A percentile compares a stretch with the other conserved stretches of the same genome.
Evolutionary conservation across 495 filamentous ascomycete genomes (phyloP).

Genomic region (Penicillium arizonense): DNA sequence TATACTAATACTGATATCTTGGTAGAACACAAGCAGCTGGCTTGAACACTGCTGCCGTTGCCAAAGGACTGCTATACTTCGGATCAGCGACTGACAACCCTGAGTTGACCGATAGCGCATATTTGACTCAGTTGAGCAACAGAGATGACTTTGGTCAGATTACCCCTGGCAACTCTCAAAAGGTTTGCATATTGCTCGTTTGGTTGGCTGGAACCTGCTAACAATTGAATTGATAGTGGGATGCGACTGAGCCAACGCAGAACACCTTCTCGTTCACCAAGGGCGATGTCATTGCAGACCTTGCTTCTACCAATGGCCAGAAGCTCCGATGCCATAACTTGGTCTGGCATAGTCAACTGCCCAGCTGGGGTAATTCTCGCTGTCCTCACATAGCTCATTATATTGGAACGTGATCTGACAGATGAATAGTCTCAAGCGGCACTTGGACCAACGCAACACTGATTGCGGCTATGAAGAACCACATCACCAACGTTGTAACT

Average conservation of each 20-base stretch:
- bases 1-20: background rate
- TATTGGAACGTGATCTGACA: slow-evolving; percentile 3
- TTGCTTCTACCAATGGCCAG: slow-evolving; percentile 54
- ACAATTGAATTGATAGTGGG: slow-evolving; percentile 35
- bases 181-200: slow-evolving; percentile 21
- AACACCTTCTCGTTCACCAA: slow-evolving; percentile 48
- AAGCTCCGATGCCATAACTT: slow-evolving; percentile 57
- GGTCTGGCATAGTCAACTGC: slow-evolving; percentile 62
- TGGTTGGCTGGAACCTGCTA: background rate
- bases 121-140: slow-evolving; percentile 44
- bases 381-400: background rate
- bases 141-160: slow-evolving; percentile 57
- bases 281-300: slow-evolving; percentile 49
- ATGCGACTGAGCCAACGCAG: slow-evolving; percentile 47
- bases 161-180: slow-evolving; percentile 59
- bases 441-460: slow-evolving; percentile 55
- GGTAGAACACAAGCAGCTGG: slow-evolving; percentile 24
- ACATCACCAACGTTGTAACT: slow-evolving; percentile 50
- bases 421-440: slow-evolving; percentile 42
- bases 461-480: slow-evolving; percentile 47
- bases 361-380: slow-evolving; percentile 47
- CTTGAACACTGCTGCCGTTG: slow-evolving; percentile 51
- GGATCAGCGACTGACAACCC: slow-evolving; percentile 58
- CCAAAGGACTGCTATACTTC: slow-evolving; percentile 55
- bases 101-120: slow-evolving; percentile 49